A percentile compares a stretch with the other conserved stretches of the same genome.
These are phyloP conservation scores for Meira miltonrushii DNA, from an alignment of 1,284 basidiomycete species.

Conservation along the genomic window DNA sequence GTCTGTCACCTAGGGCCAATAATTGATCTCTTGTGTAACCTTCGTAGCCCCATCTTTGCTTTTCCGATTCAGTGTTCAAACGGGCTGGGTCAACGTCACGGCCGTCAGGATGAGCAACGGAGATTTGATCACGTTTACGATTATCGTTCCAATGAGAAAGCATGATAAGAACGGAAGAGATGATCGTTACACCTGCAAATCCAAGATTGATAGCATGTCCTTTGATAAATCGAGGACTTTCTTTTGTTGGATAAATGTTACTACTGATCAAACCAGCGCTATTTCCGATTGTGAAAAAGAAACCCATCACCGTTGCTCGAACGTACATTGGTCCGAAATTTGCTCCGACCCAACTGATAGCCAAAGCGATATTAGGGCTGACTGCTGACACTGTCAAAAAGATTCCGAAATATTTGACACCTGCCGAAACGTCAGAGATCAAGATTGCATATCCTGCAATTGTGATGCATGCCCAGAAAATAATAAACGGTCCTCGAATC, in stretches of 20 bases:
- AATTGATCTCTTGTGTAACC: constrained; percentile 8
- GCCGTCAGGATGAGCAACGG: constrained; percentile 53
- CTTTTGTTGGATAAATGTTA: constrained; percentile 52
- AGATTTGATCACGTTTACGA: constrained; percentile 77
- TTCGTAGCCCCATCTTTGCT: constrained; percentile 9
- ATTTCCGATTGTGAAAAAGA: constrained; percentile 55
- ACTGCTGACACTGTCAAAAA: constrained; percentile 53
- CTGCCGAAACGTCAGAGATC: constrained; percentile 34
- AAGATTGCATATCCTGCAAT: constrained; percentile 55
- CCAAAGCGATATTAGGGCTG: constrained; percentile 52
- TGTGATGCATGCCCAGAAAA: constrained; percentile 53
- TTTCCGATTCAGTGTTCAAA: constrained; percentile 8
- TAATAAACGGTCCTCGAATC: constrained; percentile 54
- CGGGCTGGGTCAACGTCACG: constrained; percentile 6
- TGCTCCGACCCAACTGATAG: constrained; percentile 56
- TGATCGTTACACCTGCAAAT: constrained; percentile 32
- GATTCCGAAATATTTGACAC: constrained; percentile 55
- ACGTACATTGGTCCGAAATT: constrained; percentile 51
- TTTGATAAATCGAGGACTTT: constrained; percentile 22
- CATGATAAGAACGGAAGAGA: constrained; percentile 18
- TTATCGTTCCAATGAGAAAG: constrained; percentile 67
- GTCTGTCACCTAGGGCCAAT: not conserved
- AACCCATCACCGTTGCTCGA: constrained; percentile 55
- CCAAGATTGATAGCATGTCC: constrained; percentile 40
- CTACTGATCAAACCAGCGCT: constrained; percentile 55